phyloP scores from a whole-genome alignment of 1,284 basidiomycete genomes.

The Bjerkandera adusta region DNA sequence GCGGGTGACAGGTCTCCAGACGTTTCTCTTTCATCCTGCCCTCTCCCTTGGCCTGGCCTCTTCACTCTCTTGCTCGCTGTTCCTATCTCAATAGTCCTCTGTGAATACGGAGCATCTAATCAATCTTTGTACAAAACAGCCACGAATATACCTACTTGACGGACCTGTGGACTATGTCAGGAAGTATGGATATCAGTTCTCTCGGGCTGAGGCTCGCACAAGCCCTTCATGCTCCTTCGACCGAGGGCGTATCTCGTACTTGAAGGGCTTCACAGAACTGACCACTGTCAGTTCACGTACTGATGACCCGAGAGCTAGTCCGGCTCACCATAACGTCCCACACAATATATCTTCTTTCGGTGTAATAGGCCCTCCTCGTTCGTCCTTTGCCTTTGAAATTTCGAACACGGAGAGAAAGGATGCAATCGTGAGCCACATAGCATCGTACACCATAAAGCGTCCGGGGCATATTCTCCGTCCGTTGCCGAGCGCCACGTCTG shows the following conservation, averaged over 20 bases:
- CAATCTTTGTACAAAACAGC: too few relatives aligned
- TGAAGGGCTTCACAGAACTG: constrained; percentile 13
- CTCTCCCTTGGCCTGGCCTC: too few relatives aligned
- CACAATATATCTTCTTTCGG: neutral
- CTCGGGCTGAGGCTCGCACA: too few relatives aligned
- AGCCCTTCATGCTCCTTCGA: constrained; percentile 1
- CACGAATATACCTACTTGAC: too few relatives aligned
- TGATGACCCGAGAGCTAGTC: neutral
- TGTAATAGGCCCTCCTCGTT: neutral
- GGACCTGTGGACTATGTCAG: too few relatives aligned
- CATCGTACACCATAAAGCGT: constrained; percentile 4
- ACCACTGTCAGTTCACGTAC: neutral
- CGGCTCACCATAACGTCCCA: neutral
- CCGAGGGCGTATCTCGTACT: constrained; percentile 14
- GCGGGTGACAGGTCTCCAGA: too few relatives aligned
- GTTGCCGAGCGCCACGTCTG: too few relatives aligned
- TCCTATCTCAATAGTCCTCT: too few relatives aligned
- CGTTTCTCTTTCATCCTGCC: too few relatives aligned
- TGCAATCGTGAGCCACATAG: constrained; percentile 4
- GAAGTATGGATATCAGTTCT: too few relatives aligned
- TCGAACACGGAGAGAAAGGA: constrained; percentile 6
- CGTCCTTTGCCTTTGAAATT: constrained; percentile 1
- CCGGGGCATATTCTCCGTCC: neutral
- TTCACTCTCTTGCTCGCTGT: too few relatives aligned
- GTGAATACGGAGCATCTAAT: too few relatives aligned